phyloP scores from a whole-genome alignment of 768 basidiomycete genomes.

The Rhizopogon vinicolor region DNA sequence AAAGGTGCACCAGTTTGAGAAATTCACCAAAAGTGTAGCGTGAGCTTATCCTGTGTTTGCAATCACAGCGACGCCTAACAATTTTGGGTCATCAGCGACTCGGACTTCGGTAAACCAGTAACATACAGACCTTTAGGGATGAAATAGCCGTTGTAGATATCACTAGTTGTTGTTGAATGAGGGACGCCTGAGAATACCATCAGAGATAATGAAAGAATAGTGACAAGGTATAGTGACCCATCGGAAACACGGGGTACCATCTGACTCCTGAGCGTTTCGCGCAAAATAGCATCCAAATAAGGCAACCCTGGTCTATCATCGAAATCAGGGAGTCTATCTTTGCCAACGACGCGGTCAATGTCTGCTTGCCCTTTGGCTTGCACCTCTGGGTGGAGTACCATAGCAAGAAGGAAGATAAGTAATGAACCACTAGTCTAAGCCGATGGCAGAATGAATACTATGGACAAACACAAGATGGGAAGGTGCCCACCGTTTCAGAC shows the following conservation, averaged over 20 bases:
- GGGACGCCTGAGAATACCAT: conserved; percentile 17
- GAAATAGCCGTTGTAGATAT: conserved; percentile 38
- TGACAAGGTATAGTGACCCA: conserved; percentile 10
- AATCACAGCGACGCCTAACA: too few relatives aligned
- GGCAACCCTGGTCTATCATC: conserved; percentile 7
- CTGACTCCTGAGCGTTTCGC: conserved; percentile 5
- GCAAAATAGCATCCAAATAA: conserved; percentile 15
- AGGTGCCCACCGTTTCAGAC: conserved; percentile 15
- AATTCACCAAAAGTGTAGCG: too few relatives aligned
- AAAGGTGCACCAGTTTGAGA: background rate
- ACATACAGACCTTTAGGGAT: conserved; percentile 21
- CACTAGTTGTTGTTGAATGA: conserved; percentile 32
- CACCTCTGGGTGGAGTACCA: too few relatives aligned
- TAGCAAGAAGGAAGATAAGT: conserved; percentile 14
- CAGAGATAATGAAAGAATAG: conserved; percentile 1
- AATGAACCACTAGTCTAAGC: conserved; percentile 11
- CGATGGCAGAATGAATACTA: too few relatives aligned
- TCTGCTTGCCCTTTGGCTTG: too few relatives aligned
- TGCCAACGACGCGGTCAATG: too few relatives aligned
- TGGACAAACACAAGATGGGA: background rate
- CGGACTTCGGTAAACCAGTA: too few relatives aligned
- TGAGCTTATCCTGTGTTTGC: too few relatives aligned
- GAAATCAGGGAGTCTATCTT: background rate
- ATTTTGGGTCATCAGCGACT: too few relatives aligned
- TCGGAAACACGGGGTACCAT: conserved; percentile 3